Base-by-base conservation (phyloP, 164 flowering plant species). In the Macadamia integrifolia region DNA sequence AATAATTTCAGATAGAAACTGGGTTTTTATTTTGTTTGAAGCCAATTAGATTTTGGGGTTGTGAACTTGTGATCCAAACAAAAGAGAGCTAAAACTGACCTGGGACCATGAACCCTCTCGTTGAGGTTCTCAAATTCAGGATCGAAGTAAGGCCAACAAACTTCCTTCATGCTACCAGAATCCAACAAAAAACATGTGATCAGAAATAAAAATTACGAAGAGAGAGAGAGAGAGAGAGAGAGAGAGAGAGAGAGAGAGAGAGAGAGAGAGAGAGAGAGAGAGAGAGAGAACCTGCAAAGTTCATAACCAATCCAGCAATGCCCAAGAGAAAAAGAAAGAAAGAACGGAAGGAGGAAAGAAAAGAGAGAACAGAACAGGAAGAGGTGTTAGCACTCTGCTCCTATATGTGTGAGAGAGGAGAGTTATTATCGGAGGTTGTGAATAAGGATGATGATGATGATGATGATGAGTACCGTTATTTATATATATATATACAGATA, bases 141-240 rank as follows among this genome's bases (percentile, higher is more conserved):
- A 82, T 87, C 95, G 65, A 80, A 89, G 76, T 89, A 89, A 40
- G 95, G 90, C 81, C 83, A 83, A 71, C 79, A 82, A 72, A 85
- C 84, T 43, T 76, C 71, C 69, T 74, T 74, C 95, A 89, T 88
- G 59, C 79, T 77, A 70, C 66, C 53, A 69, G 48, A n/a, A 7
- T 17, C 13, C 31, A 61, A 50, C 3, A 53, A 14, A 14, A 53
- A 53, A 49, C 2, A 4, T 10, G 53, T 14, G 23, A 23, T 23
- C 23, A 23, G 23, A 53, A 53, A 2, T 17, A 53, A 53, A 53
- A 53, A 14, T n/a, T 4, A 53, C 18, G 13, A 12, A 14, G 53
- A 8, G 3, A 14, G 5, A 10, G 11, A 14, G 14, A 10, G 53
- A 14, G 2, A 49, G 2, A 49, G 15, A 4, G 14, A 49, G 15